Evolutionary conservation across 2,329 filamentous ascomycete species (phyloP), one percentile per base, ranked within the genome.

Genomic region (Diaporthe nobilis): DNA sequence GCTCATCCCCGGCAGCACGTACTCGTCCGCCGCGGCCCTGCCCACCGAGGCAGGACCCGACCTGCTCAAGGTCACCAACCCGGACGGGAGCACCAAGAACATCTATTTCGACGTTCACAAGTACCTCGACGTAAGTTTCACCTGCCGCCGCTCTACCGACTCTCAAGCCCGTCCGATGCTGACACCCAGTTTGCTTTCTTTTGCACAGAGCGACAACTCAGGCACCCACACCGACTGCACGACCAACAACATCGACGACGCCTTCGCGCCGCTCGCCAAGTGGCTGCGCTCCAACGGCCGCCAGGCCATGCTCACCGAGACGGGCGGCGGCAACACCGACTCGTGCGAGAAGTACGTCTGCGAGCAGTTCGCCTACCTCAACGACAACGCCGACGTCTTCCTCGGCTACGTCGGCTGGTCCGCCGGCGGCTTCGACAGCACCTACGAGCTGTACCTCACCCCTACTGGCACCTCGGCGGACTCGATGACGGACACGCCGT

Each of bases 1-100:
- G 77, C 85, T 93, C 8, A 86, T 93, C 1, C 90, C 92, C 0
- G 92, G 92, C 0, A 91, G 87, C 61, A 89, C 90, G 79, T 94
- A 88, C 80, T 87, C 89, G 10, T 87, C 85, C 68, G 89, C 88
- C 4, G 86, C 83, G 42, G 87, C 87, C 1, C 83, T 93, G 4
- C 80, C 85, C n/a, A 85, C 82, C 3, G 88, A 88, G 4, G 88
- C 87, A 17, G 89, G 87, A 0, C 87, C 86, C 1, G 87, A 87
- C 5, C 83, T 93, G 12, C 80, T 86, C 25, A 85, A 82, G 7
- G 86, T 93, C 51, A 89, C 84, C 72, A 92, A 93, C 79, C 89
- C 87, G 0, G 90, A 92, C 77, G 89, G 89, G 1, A 85, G 83
- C n/a, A 90, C 85, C 2, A 86, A 88, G 72, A 87, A 88, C 68